Evolutionary conservation across 2,329 filamentous ascomycete species (phyloP).

Genomic region (Neurospora crassa): DNA sequence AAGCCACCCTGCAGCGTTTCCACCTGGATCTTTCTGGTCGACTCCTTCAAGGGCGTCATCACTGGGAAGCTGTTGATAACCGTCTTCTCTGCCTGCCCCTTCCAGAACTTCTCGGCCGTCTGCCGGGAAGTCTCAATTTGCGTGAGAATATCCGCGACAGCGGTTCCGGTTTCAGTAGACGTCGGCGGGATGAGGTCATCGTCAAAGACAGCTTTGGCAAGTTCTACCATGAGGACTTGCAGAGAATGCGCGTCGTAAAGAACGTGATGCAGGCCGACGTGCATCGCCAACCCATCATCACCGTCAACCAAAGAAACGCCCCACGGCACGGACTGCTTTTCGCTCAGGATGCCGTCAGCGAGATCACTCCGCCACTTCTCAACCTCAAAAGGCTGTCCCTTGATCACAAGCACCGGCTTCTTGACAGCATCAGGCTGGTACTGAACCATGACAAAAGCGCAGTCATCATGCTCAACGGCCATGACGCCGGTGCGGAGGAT

Average conservation of each 20-base stretch:
- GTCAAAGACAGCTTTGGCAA: conserved; percentile 32
- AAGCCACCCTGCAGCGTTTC: conserved; percentile 29
- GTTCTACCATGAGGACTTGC: conserved; percentile 50
- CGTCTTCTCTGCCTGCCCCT: conserved; percentile 37
- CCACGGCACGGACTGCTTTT: conserved; percentile 36
- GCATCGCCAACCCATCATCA: conserved; percentile 23
- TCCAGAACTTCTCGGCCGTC: conserved; percentile 52
- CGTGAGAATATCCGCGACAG: conserved; percentile 33
- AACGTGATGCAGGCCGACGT: conserved; percentile 61
- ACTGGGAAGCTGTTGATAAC: conserved; percentile 66
- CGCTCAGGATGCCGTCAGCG: background rate
- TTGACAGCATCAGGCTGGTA: conserved; percentile 26
- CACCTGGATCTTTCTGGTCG: conserved; percentile 24
- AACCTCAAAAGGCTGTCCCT: conserved; percentile 20
- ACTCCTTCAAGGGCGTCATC: conserved; percentile 52
- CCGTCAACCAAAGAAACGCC: conserved; percentile 37
- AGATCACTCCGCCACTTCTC: conserved; percentile 34
- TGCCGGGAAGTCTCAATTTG: conserved; percentile 21
- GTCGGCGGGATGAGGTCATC: background rate
- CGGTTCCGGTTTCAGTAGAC: conserved; percentile 18
- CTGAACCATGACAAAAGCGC: conserved; percentile 67
- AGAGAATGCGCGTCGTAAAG: conserved; percentile 79
- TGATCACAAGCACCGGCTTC: conserved; percentile 11
- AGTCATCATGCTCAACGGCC: conserved; percentile 46
- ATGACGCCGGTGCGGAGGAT: conserved; percentile 72